Evolutionary conservation across 2,329 filamentous ascomycete genomes (phyloP).

Genomic region (Colletotrichum sp.): DNA sequence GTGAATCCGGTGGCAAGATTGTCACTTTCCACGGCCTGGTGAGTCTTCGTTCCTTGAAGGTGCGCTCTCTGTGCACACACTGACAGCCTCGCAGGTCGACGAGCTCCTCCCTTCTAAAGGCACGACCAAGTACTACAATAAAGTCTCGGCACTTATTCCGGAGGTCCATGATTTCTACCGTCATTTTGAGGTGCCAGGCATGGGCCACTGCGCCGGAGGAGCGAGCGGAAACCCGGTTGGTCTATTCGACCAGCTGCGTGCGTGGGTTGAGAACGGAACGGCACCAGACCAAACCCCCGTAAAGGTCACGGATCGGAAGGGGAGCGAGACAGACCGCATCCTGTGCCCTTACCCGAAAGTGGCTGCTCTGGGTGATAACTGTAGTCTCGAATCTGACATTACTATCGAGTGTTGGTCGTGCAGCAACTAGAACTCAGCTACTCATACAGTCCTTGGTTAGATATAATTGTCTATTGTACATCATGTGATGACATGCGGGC

Average conservation of each 20-base stretch:
- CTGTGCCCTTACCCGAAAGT: slow-evolving; percentile 39
- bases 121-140: slow-evolving; percentile 32
- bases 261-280: slow-evolving; percentile 24
- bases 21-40: slow-evolving; percentile 45
- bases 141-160: neutral
- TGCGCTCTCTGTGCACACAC: neutral
- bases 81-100: slow-evolving; percentile 30
- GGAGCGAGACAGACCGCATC: slow-evolving; percentile 26
- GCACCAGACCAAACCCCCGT: slow-evolving; percentile 1
- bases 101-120: slow-evolving; percentile 36
- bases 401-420: neutral
- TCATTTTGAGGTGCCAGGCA: slow-evolving; percentile 8
- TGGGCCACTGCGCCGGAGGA: slow-evolving; percentile 14
- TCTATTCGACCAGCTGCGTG: slow-evolving; percentile 12
- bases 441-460: neutral
- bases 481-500: too few relatives aligned
- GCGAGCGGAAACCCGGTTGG: neutral
- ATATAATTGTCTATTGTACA: too few relatives aligned
- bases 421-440: neutral
- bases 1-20: slow-evolving; percentile 42
- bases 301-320: neutral
- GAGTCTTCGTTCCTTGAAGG: neutral
- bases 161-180: neutral
- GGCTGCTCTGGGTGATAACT: slow-evolving; percentile 26
- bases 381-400: neutral